phyloP scores from a whole-genome alignment of 257 asterid species.

The Ophiorrhiza pumila region DNA sequence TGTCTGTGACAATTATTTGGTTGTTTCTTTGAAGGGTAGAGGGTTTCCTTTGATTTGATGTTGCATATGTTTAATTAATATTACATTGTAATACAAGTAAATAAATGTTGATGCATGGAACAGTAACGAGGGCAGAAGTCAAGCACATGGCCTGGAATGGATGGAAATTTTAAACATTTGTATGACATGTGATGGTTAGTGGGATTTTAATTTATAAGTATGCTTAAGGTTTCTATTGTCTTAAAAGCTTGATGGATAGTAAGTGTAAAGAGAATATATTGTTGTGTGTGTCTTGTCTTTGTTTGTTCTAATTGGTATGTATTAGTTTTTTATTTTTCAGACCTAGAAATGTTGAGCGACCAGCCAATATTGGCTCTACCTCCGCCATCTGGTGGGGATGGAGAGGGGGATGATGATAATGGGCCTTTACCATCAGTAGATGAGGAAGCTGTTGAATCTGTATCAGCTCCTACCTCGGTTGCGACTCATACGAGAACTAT shows the following conservation, averaged over 20 bases:
- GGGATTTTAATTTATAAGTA: too few relatives aligned
- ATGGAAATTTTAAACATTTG: too few relatives aligned
- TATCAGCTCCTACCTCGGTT: constrained; percentile 49
- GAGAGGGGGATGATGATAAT: constrained; percentile 20
- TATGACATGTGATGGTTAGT: too few relatives aligned
- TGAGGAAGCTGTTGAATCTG: constrained; percentile 14
- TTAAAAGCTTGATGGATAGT: not conserved
- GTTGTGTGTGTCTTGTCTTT: not conserved
- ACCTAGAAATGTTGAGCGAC: constrained; percentile 53
- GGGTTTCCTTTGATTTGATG: not conserved
- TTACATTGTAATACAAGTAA: not conserved
- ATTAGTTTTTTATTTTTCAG: constrained; percentile 19
- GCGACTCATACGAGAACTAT: constrained; percentile 82
- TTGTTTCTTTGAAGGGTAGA: not conserved
- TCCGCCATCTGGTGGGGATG: constrained; percentile 65
- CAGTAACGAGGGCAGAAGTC: too few relatives aligned
- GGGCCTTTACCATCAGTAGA: constrained; percentile 56
- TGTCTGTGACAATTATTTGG: not conserved
- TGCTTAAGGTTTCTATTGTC: not conserved
- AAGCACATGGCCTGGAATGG: not conserved
- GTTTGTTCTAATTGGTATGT: not conserved
- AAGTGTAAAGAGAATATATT: not conserved
- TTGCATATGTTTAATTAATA: not conserved
- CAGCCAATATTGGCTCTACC: constrained; percentile 77
- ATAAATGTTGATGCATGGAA: not conserved